Evolutionary conservation across 2,329 filamentous ascomycete species (phyloP).

Genomic region (Fusarium newnesense): DNA sequence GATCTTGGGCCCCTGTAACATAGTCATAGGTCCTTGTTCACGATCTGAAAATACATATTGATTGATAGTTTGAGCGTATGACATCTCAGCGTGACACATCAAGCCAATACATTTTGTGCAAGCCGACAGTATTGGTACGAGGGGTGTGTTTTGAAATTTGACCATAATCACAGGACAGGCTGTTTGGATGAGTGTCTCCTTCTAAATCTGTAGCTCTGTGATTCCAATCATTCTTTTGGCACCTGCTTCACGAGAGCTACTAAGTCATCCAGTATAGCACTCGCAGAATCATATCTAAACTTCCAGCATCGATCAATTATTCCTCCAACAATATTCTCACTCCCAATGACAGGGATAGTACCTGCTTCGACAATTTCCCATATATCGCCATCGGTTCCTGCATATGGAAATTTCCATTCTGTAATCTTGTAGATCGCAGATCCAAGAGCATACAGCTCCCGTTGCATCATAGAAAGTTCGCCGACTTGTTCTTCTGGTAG

Average conservation of each 20-base stretch:
- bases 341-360: accelerated
- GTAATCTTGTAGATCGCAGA: not conserved
- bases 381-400: not conserved
- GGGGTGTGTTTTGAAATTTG: too few relatives aligned
- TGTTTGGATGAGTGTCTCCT: too few relatives aligned
- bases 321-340: accelerated
- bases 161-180: too few relatives aligned
- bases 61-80: too few relatives aligned
- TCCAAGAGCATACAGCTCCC: not conserved
- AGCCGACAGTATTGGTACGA: too few relatives aligned
- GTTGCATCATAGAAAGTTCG: not conserved
- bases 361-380: not conserved
- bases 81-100: too few relatives aligned
- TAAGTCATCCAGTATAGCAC: not conserved
- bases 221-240: accelerated
- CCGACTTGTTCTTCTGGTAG: not conserved
- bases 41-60: too few relatives aligned
- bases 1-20: not conserved
- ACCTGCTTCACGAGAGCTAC: accelerated
- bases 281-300: not conserved
- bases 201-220: accelerated
- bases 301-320: not conserved
- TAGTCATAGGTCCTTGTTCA: not conserved
- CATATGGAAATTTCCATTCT: not conserved
- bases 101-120: too few relatives aligned